A percentile compares a stretch with the other conserved stretches of the same genome.
Evolutionary conservation across 257 asterid genomes (phyloP).

Genomic region (Solanum sejunctum): DNA sequence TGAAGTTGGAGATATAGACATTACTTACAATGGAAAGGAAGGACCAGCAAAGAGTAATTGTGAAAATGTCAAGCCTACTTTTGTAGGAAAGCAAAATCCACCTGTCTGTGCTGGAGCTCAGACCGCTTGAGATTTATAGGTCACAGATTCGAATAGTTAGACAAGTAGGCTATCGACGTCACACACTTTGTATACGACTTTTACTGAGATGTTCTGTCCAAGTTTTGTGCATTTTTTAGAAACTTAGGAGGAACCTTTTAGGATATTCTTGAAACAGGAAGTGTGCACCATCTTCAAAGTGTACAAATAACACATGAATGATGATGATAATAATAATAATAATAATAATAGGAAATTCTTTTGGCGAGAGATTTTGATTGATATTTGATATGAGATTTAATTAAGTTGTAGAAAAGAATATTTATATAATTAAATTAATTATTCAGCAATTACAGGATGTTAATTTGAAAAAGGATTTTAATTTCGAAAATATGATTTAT

Average conservation of each 20-base stretch:
- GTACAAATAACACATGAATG: not conserved
- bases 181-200: not conserved
- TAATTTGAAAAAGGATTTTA: too few species aligned
- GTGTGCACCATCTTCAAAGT: not conserved
- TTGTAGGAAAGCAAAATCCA: constrained; percentile 14
- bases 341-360: not conserved
- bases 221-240: not conserved
- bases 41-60: constrained; percentile 21
- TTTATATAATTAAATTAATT: not conserved
- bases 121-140: not conserved
- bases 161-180: not conserved
- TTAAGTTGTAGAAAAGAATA: not conserved
- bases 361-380: not conserved
- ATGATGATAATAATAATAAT: not conserved
- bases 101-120: constrained; percentile 7
- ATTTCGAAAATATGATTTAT: too few species aligned
- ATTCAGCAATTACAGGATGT: not conserved
- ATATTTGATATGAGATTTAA: not conserved
- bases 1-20: constrained; percentile 14
- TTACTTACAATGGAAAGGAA: constrained; percentile 11
- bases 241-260: not conserved
- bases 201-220: not conserved
- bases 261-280: not conserved
- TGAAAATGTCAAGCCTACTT: constrained; percentile 19
- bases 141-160: not conserved